phyloP scores from a whole-genome alignment of 164 flowering plant genomes.

The Annona cherimola region DNA sequence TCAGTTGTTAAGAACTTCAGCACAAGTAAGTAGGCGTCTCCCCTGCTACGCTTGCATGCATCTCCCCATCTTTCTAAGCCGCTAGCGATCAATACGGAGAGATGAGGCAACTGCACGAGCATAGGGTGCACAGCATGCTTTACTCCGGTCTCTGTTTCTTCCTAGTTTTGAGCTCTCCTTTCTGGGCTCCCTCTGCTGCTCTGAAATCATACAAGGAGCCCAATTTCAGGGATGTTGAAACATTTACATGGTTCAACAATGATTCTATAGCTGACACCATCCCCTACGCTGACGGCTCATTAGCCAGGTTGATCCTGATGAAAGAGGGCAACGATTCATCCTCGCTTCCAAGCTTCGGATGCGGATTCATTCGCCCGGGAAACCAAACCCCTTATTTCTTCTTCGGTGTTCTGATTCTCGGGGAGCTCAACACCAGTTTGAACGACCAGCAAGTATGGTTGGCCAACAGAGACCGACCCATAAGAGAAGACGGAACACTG shows the following conservation, averaged over 20 bases:
- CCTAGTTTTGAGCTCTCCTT: neutral
- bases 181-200: neutral
- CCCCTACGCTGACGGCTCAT: neutral
- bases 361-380: neutral
- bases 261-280: neutral
- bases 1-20: too few species aligned
- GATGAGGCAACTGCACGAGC: too few species aligned
- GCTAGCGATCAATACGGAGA: too few species aligned
- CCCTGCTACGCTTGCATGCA: too few species aligned
- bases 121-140: too few species aligned
- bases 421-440: neutral
- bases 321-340: neutral
- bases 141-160: neutral
- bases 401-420: neutral
- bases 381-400: neutral
- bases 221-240: too few species aligned
- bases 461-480: constrained; percentile 18
- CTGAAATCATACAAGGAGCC: neutral
- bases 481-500: constrained; percentile 13
- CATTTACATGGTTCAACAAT: neutral
- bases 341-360: neutral
- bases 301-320: neutral
- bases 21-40: too few species aligned
- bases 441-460: constrained; percentile 9
- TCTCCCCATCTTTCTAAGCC: too few species aligned